Percentiles rank a stretch among this genome's conserved stretches.
These are phyloP conservation scores for Pneumocystis carinii DNA, from an alignment of 1,139 yeast genomes.

Conservation along the genomic window DNA sequence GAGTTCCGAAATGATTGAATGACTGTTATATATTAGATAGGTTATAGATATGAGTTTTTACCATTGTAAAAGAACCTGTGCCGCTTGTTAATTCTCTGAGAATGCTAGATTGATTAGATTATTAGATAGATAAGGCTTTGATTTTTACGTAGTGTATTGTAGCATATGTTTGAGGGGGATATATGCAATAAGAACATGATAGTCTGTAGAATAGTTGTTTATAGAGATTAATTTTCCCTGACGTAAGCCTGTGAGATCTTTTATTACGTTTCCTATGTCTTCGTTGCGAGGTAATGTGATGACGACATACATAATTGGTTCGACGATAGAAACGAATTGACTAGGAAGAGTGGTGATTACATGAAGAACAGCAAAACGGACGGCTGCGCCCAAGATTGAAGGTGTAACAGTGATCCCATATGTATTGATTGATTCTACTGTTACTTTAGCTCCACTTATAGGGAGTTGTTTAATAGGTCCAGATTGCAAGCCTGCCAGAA, in stretches of 20 bases:
- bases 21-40: neutral
- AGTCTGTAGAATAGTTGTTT: neutral
- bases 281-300: slow-evolving; percentile 80
- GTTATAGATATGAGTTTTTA: neutral
- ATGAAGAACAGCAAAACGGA: neutral
- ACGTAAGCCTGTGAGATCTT: neutral
- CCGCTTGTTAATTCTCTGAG: neutral
- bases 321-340: slow-evolving; percentile 36
- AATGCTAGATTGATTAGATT: neutral
- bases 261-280: neutral
- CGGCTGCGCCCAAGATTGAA: neutral
- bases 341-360: neutral
- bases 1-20: neutral
- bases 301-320: slow-evolving; percentile 90
- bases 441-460: slow-evolving; percentile 3
- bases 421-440: neutral
- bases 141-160: neutral
- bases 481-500: slow-evolving; percentile 2
- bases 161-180: neutral
- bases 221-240: neutral
- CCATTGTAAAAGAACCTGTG: neutral
- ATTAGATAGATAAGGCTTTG: neutral
- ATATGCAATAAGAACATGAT: neutral
- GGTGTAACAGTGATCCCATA: neutral
- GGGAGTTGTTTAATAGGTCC: slow-evolving; percentile 6